Percentiles rank a stretch among this genome's conserved stretches.
phyloP scores from a whole-genome alignment of 306 rosid species.

The Lablab purpureus region DNA sequence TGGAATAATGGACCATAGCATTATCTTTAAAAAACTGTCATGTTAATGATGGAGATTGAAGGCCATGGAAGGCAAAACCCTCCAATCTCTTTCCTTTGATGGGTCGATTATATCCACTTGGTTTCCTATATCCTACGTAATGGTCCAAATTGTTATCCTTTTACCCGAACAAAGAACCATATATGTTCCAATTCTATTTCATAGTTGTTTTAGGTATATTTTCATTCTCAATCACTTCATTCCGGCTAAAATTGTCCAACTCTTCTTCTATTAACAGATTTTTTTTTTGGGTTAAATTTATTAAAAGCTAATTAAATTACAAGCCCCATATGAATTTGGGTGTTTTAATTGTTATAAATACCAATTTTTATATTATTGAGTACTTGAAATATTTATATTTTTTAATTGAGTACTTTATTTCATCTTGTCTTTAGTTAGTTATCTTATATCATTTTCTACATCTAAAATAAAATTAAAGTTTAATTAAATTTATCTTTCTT shows the following conservation, averaged over 20 bases:
- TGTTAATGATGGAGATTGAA: constrained; percentile 43
- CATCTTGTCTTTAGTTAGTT: too few species aligned
- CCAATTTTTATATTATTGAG: too few species aligned
- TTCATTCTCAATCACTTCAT: not conserved
- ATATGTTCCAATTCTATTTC: constrained; percentile 20
- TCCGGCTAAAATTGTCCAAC: not conserved
- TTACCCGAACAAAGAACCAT: not conserved
- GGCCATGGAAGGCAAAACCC: constrained; percentile 14
- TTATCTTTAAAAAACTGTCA: constrained; percentile 36
- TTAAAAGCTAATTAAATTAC: too few species aligned
- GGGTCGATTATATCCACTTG: constrained; percentile 40
- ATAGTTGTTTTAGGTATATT: constrained; percentile 14
- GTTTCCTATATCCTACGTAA: constrained; percentile 35
- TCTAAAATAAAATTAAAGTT: too few species aligned
- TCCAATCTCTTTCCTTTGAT: constrained; percentile 40
- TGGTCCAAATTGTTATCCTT: constrained; percentile 37
- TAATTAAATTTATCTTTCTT: too few species aligned
- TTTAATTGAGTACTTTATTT: too few species aligned
- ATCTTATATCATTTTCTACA: too few species aligned
- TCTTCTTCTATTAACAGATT: too few species aligned
- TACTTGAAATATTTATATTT: too few species aligned
- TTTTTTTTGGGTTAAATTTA: too few species aligned
- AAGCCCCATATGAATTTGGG: too few species aligned
- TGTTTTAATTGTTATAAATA: too few species aligned
- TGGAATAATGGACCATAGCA: constrained; percentile 56